Evolutionary conservation across 2,329 filamentous ascomycete species (phyloP).

Genomic region (Venturia nashicola): DNA sequence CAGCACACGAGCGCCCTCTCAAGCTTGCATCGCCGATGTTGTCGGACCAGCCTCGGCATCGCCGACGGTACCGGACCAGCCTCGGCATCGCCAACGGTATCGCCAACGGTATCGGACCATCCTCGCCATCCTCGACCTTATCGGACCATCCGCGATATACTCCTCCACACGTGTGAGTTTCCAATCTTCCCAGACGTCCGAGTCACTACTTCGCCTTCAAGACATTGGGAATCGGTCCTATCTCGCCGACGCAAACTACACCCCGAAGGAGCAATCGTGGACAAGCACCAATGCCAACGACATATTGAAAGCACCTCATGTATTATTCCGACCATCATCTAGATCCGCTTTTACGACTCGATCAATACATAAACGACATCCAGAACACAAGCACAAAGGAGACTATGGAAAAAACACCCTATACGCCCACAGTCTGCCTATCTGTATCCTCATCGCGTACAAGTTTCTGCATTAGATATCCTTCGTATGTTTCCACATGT

Average conservation of each 20-base stretch:
- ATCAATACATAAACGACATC: background rate
- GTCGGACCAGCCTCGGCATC: no score
- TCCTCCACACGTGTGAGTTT: background rate
- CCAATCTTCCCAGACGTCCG: no score
- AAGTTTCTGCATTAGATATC: background rate
- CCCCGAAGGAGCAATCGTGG: no score
- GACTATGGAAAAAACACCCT: background rate
- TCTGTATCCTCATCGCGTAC: background rate
- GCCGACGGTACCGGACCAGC: no score
- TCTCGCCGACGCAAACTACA: no score
- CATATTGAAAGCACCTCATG: background rate
- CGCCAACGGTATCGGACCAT: no score
- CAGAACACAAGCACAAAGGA: background rate
- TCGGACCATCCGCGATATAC: no score
- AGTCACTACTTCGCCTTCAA: no score
- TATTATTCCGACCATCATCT: background rate
- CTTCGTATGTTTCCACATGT: background rate
- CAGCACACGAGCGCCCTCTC: background rate
- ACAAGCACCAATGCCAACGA: no score
- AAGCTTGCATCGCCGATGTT: background rate
- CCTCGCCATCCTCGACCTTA: no score
- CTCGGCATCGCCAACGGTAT: no score
- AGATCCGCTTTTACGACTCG: background rate
- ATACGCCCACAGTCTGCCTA: background rate
- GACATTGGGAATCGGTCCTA: no score